Percentiles rank a stretch among this genome's conserved stretches.
Conservation (phyloP, 1,284 basidiomycete genomes). For the Mrakiaceae sp. region DNA sequence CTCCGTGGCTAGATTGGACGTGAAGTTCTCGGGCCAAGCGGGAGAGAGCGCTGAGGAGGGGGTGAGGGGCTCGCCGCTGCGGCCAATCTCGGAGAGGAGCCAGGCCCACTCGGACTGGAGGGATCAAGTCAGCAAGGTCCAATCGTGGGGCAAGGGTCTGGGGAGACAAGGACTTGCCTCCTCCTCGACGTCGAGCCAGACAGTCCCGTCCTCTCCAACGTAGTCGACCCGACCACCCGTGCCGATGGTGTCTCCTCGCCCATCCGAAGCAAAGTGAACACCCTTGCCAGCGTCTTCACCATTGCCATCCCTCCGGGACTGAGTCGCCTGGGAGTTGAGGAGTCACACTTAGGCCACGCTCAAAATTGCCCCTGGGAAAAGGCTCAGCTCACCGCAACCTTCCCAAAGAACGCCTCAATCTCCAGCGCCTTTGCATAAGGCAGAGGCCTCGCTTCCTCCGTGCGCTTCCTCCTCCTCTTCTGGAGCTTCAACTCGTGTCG, state of each 20-base stretch:
- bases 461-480: slow-evolving; percentile 12
- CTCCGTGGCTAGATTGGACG: background rate
- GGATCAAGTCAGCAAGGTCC: background rate
- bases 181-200: slow-evolving; percentile 30
- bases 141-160: background rate
- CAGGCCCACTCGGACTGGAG: slow-evolving; percentile 16
- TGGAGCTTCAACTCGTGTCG: background rate
- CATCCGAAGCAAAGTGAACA: too few species aligned
- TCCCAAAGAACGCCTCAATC: slow-evolving; percentile 29
- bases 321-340: too few species aligned
- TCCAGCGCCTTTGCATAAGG: slow-evolving; percentile 24
- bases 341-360: too few species aligned
- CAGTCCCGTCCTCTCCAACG: slow-evolving; percentile 22
- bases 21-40: slow-evolving; percentile 9
- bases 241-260: too few species aligned
- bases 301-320: too few species aligned
- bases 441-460: slow-evolving; percentile 24
- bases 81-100: slow-evolving; percentile 13
- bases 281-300: too few species aligned
- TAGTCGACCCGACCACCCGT: slow-evolving; percentile 20
- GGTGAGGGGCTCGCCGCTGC: slow-evolving; percentile 5
- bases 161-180: slow-evolving; percentile 16
- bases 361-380: too few species aligned
- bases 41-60: too few species aligned
- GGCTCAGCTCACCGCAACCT: slow-evolving; percentile 15